phyloP scores from a whole-genome alignment of 257 asterid species.

The Agastache rugosa region DNA sequence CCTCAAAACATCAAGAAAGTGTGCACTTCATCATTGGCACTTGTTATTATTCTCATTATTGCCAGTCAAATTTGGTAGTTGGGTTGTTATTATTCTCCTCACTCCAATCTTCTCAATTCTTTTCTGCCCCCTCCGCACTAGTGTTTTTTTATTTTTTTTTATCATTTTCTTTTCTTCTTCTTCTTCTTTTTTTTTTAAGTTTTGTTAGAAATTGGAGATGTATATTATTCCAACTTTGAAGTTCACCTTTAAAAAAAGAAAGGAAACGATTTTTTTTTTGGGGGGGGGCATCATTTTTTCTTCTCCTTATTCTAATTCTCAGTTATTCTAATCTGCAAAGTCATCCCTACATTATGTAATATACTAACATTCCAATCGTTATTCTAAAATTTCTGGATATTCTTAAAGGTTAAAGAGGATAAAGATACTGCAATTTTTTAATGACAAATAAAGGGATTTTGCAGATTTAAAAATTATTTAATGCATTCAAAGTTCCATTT shows the following conservation, averaged over 20 bases:
- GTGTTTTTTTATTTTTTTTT: too few species aligned
- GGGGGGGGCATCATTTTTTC: too few species aligned
- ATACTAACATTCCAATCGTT: conserved; percentile 1
- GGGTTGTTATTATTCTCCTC: conserved; percentile 39
- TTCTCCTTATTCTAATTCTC: not conserved
- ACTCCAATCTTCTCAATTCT: conserved; percentile 13
- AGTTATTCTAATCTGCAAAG: not conserved
- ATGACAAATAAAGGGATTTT: not conserved
- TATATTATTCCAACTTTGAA: not conserved
- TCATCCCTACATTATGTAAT: not conserved
- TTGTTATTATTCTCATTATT: conserved; percentile 42
- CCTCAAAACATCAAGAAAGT: conserved; percentile 40
- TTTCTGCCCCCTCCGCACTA: not conserved
- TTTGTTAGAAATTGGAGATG: not conserved
- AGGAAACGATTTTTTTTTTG: too few species aligned
- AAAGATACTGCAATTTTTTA: conserved; percentile 1
- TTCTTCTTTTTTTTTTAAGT: not conserved
- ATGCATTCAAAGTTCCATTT: conserved; percentile 25
- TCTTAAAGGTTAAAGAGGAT: conserved; percentile 20
- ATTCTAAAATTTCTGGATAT: conserved; percentile 27
- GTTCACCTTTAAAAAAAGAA: not conserved
- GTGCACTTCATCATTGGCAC: conserved; percentile 49
- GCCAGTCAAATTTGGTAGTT: conserved; percentile 39
- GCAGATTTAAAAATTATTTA: not conserved
- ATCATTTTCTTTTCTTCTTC: not conserved